Percentiles rank a stretch among this genome's conserved stretches.
Evolutionary conservation across 495 filamentous ascomycete species (phyloP).

Genomic region (Hypoxylon lienhwacheense): DNA sequence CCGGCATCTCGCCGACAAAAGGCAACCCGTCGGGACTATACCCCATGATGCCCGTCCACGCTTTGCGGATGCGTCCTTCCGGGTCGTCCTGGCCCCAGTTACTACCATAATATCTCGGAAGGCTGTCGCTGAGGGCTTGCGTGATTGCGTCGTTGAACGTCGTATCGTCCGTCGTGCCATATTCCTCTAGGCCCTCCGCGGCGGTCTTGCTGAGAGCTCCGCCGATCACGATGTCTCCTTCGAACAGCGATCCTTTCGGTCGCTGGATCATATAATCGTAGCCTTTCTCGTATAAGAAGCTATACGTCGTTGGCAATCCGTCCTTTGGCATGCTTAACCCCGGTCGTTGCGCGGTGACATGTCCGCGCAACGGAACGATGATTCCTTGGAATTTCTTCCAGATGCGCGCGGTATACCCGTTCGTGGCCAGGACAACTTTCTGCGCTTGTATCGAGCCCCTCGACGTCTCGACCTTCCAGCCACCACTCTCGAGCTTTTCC

Average conservation of each 20-base stretch:
- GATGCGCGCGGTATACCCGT: slow-evolving; percentile 67
- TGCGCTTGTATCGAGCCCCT: slow-evolving; percentile 56
- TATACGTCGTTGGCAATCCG: slow-evolving; percentile 58
- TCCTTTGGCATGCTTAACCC: slow-evolving; percentile 48
- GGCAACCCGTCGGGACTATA: slow-evolving; percentile 59
- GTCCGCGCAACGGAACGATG: slow-evolving; percentile 69
- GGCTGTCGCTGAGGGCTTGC: slow-evolving; percentile 50
- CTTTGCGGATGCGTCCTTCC: slow-evolving; percentile 57
- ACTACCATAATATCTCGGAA: slow-evolving; percentile 56
- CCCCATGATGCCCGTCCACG: slow-evolving; percentile 69
- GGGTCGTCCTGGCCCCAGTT: slow-evolving; percentile 62
- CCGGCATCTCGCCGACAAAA: slow-evolving; percentile 54
- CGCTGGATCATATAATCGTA: slow-evolving; percentile 70
- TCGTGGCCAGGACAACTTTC: slow-evolving; percentile 68
- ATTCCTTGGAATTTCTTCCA: slow-evolving; percentile 58
- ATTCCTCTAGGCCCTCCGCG: slow-evolving; percentile 52
- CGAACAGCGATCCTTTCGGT: slow-evolving; percentile 47
- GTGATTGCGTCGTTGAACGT: slow-evolving; percentile 56
- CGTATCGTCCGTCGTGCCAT: slow-evolving; percentile 61
- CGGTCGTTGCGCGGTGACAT: slow-evolving; percentile 64
- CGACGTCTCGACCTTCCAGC: slow-evolving; percentile 55
- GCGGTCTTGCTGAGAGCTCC: slow-evolving; percentile 60
- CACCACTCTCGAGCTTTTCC: slow-evolving; percentile 30
- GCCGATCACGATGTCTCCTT: slow-evolving; percentile 69
- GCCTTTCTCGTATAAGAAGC: slow-evolving; percentile 61